Base-by-base conservation (phyloP, 768 basidiomycete genomes). In the Termitomyces bulborhizus region DNA sequence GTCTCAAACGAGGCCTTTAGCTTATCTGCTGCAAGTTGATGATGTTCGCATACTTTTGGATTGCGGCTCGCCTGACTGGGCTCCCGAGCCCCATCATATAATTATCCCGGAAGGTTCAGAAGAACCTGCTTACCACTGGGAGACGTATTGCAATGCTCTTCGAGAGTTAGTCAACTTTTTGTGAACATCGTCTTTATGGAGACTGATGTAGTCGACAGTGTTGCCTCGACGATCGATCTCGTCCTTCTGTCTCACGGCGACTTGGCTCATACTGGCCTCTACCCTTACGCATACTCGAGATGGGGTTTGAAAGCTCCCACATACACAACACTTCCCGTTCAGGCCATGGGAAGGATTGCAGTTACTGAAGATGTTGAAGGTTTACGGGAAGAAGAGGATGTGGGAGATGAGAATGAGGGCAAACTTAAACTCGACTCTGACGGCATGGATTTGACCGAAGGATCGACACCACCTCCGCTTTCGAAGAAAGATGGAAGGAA, bases 191-290 rank as follows among this genome's bases (percentile, higher is more conserved):
- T 43, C 7, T 31, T 1, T 29, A 21, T 7, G 21, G 4, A 56
- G 42, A 16, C 51, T 57, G 6, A 51, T 37, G 7, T 44, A 53
- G 11, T 42, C 43, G 32, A 12, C 69, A 93, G 93, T 66, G 73
- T 79, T 62, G 86, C 94, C 0, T 86, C 94, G 2, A 77, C 84
- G 5, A 74, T 98, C 55, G 90, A 93, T 68, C 84, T 99, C 45
- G 92, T 98, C 29, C 80, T 99, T 21, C 80, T 98, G 46, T 97
- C 96, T 0, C 94, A 98, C 72, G 95, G 94, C 1, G 93, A 96
- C 63, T 78, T 97, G 12, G 76, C 83, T 0, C 94, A 97, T 66
- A 81, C 88, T 27, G 96, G 96, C 15, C 76, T 98, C n/a, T 94
- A 92, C 66, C 85, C 97, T 11, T 98, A 90, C 69, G 94, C 97